Conservation (phyloP, 164 flowering plant species). For the Magnolia kwangsiensis region DNA sequence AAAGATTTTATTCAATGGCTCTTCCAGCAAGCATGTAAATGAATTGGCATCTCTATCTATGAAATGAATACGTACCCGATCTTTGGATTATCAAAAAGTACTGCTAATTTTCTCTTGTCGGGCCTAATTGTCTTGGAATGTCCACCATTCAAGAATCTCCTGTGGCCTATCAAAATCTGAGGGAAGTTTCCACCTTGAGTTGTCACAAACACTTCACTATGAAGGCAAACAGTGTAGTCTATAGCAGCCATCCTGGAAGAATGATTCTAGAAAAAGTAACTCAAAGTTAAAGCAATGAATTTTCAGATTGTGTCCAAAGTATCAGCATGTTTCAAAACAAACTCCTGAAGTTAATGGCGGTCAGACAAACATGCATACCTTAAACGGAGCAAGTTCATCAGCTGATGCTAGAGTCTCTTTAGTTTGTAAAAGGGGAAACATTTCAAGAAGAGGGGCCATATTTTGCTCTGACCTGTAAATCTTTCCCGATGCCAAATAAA, state of each 20-base stretch:
- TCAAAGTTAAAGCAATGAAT: slow-evolving; percentile 20
- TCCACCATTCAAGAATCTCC: slow-evolving; percentile 80
- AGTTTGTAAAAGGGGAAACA: slow-evolving; percentile 85
- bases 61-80: slow-evolving; percentile 53
- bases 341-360: background rate
- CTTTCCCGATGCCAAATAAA: slow-evolving; percentile 89
- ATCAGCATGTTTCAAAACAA: background rate
- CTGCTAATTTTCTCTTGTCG: slow-evolving; percentile 83
- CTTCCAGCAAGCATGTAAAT: background rate
- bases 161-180: slow-evolving; percentile 85
- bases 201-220: slow-evolving; percentile 96
- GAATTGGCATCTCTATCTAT: background rate
- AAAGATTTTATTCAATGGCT: background rate
- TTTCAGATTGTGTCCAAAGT: slow-evolving; percentile 2
- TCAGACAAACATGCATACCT: slow-evolving; percentile 31
- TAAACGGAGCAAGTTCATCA: slow-evolving; percentile 78
- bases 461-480: slow-evolving; percentile 77
- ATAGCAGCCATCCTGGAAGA: slow-evolving; percentile 99
- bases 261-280: slow-evolving; percentile 52
- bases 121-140: slow-evolving; percentile 91
- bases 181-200: slow-evolving; percentile 99
- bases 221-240: slow-evolving; percentile 95
- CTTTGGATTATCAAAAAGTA: slow-evolving; percentile 75
- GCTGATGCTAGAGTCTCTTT: slow-evolving; percentile 70
- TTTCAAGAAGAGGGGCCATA: slow-evolving; percentile 82